Percentiles rank a stretch among this genome's conserved stretches.
Evolutionary conservation across 208 protist species (phyloP).

Genomic region (Leishmania martiniquensis): DNA sequence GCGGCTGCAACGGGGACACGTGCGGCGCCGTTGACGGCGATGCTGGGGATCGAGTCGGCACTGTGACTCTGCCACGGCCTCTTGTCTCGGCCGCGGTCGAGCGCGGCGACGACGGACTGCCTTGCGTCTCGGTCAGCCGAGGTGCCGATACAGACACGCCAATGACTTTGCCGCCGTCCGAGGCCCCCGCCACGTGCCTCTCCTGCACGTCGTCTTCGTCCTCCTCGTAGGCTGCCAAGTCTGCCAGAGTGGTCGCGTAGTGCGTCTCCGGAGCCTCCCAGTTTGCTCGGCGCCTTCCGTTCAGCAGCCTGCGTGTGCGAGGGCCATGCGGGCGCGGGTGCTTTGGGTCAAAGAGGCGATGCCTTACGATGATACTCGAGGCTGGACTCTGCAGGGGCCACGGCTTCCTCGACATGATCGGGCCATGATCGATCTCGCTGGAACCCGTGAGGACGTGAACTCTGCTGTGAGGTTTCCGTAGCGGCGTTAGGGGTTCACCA

Average conservation of each 20-base stretch:
- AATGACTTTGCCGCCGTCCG: not conserved
- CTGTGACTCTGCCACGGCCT: not conserved
- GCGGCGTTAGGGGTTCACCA: not conserved
- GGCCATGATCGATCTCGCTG: not conserved
- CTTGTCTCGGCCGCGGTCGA: not conserved
- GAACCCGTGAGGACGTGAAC: not conserved
- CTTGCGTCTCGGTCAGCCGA: not conserved
- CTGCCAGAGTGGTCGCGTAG: constrained; percentile 31
- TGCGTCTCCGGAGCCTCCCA: constrained; percentile 36
- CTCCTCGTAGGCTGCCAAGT: constrained; percentile 19
- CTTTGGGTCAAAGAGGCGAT: constrained; percentile 16
- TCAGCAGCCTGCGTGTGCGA: constrained; percentile 20
- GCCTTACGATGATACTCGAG: constrained; percentile 3
- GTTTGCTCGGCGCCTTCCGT: constrained; percentile 27
- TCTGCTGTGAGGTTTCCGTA: not conserved
- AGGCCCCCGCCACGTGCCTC: not conserved
- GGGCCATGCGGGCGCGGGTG: not conserved
- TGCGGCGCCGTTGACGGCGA: not conserved
- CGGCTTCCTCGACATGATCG: not conserved
- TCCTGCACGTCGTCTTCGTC: constrained; percentile 14
- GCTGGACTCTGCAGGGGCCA: constrained; percentile 7
- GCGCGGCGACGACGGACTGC: not conserved
- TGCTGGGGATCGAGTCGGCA: not conserved
- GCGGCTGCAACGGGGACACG: not conserved
- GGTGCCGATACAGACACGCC: not conserved